Evolutionary conservation across 768 basidiomycete genomes (phyloP).

Genomic region (Suillus bovinus): DNA sequence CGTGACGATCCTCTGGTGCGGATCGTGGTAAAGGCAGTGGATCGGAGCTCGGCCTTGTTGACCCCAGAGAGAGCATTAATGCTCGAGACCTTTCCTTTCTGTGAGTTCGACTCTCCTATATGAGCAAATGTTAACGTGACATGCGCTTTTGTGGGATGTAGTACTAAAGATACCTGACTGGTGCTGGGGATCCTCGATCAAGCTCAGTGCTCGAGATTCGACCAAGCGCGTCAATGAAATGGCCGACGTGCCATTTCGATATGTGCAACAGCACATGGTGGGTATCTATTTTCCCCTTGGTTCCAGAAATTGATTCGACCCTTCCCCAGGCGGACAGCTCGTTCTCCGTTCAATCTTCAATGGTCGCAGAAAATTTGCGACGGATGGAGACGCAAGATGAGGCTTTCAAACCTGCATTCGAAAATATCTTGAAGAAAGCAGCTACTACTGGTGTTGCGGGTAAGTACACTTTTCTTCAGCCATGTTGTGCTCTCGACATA

Average conservation of each 20-base stretch:
- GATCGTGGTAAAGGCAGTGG: not conserved
- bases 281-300: not conserved
- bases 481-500: too few relatives aligned
- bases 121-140: not conserved
- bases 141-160: not conserved
- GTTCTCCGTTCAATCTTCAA: not conserved
- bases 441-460: conserved; percentile 15
- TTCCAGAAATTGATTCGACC: not conserved
- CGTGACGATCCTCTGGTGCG: conserved; percentile 4
- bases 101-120: not conserved
- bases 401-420: conserved; percentile 5
- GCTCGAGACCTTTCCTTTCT: not conserved
- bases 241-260: not conserved
- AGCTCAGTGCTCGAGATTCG: conserved; percentile 8
- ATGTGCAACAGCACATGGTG: conserved; percentile 10
- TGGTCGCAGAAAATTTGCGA: conserved; percentile 15
- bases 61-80: conserved; percentile 4
- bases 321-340: not conserved
- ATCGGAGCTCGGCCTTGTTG: not conserved
- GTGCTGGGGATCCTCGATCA: conserved; percentile 1
- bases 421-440: conserved; percentile 12
- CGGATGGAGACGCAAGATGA: conserved; percentile 18
- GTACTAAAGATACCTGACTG: conserved; percentile 12
- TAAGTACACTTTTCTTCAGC: not conserved
- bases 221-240: not conserved